Conservation (phyloP, 2,329 filamentous ascomycete species). For the Bipolaris gigantea region DNA sequence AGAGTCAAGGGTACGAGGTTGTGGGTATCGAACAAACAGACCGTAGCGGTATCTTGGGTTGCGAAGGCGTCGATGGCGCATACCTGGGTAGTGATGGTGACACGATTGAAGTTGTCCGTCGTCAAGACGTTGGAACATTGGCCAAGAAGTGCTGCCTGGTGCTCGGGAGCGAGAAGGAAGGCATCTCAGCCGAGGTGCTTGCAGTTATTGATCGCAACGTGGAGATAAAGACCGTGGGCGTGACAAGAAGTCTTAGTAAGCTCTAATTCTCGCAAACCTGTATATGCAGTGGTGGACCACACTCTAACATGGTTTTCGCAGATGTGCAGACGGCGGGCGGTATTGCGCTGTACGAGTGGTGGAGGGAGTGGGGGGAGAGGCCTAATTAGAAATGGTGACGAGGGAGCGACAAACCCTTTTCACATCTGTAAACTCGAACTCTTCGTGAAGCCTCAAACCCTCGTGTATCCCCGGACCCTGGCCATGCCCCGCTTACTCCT, state of each 20-base stretch:
- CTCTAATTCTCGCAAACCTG: not conserved
- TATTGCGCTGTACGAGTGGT: constrained; percentile 56
- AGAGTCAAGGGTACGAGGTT: constrained; percentile 53
- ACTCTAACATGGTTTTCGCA: not conserved
- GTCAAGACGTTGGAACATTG: constrained; percentile 27
- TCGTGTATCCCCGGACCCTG: constrained; percentile 57
- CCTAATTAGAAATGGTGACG: not conserved
- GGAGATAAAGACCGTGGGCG: constrained; percentile 55
- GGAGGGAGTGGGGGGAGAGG: constrained; percentile 46
- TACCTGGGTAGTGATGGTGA: not conserved
- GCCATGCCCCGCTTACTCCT: constrained; percentile 73
- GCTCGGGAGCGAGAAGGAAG: constrained; percentile 56
- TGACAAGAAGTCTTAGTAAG: constrained; percentile 55
- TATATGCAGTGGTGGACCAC: not conserved
- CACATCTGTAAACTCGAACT: not conserved
- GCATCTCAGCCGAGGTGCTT: constrained; percentile 53
- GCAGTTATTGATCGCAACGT: constrained; percentile 55
- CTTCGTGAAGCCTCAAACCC: constrained; percentile 29
- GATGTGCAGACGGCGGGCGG: constrained; percentile 58
- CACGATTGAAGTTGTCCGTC: not conserved
- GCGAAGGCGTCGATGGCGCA: constrained; percentile 8
- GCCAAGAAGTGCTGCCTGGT: constrained; percentile 50
- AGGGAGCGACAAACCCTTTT: not conserved
- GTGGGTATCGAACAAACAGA: constrained; percentile 60
- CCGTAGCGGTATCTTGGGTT: constrained; percentile 50